Conservation (phyloP, 495 filamentous ascomycete species). For the Trypethelium eluteriae region DNA sequence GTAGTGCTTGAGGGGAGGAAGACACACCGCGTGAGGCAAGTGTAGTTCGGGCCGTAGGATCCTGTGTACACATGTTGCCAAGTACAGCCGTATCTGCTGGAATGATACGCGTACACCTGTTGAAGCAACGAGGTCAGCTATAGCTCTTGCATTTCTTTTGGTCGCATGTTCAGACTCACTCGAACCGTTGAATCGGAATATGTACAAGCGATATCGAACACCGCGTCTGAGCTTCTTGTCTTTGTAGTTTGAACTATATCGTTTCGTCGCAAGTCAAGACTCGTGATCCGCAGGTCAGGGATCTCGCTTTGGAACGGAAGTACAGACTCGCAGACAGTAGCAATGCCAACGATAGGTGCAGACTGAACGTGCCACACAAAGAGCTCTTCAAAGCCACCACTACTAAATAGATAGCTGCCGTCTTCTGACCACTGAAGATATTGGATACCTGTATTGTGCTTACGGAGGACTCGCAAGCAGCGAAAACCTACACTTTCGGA, state of each 20-base stretch:
- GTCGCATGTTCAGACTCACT: slow-evolving; percentile 31
- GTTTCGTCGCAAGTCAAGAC: slow-evolving; percentile 49
- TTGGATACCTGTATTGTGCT: slow-evolving; percentile 78
- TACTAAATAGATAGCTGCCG: slow-evolving; percentile 67
- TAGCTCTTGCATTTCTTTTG: not conserved
- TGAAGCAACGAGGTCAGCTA: not conserved
- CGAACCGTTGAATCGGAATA: slow-evolving; percentile 74
- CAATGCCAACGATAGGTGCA: slow-evolving; percentile 48
- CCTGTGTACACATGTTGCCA: slow-evolving; percentile 50
- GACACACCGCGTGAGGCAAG: slow-evolving; percentile 63
- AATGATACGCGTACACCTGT: slow-evolving; percentile 4
- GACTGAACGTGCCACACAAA: slow-evolving; percentile 65
- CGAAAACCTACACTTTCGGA: slow-evolving; percentile 36
- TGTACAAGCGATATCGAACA: slow-evolving; percentile 53
- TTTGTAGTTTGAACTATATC: slow-evolving; percentile 33
- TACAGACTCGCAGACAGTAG: slow-evolving; percentile 55
- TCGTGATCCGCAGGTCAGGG: slow-evolving; percentile 69
- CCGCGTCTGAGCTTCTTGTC: slow-evolving; percentile 33
- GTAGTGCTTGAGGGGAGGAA: slow-evolving; percentile 39
- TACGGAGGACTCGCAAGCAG: slow-evolving; percentile 57
- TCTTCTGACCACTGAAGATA: slow-evolving; percentile 61
- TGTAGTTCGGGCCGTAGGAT: not conserved
- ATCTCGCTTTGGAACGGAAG: slow-evolving; percentile 52
- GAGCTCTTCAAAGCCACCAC: slow-evolving; percentile 80
- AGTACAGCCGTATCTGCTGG: slow-evolving; percentile 28